Evolutionary conservation across 305 asterid genomes (phyloP).

Genomic region (Fraxinus nigra): DNA sequence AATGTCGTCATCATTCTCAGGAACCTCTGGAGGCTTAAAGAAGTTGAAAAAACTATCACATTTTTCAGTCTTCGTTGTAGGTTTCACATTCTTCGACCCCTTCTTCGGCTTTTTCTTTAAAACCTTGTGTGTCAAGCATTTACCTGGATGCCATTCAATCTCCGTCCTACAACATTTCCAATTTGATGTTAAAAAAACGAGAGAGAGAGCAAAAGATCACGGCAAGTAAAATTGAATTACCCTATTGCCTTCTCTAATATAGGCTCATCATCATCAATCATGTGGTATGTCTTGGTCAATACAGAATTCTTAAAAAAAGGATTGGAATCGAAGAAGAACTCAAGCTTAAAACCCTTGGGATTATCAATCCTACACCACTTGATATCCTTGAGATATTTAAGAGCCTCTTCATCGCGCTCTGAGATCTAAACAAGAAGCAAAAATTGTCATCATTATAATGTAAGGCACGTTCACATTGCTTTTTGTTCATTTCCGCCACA

Average conservation of each 20-base stretch:
- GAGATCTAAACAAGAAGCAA: slow-evolving; percentile 42
- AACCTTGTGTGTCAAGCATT: slow-evolving; percentile 59
- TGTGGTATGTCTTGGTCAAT: slow-evolving; percentile 68
- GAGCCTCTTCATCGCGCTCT: slow-evolving; percentile 73
- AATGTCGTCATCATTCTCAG: slow-evolving; percentile 62
- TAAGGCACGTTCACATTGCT: not conserved
- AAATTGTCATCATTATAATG: slow-evolving; percentile 12
- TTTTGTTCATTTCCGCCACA: not conserved
- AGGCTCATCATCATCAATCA: slow-evolving; percentile 77
- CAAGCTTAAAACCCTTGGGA: slow-evolving; percentile 86
- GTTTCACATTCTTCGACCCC: slow-evolving; percentile 56
- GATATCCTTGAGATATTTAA: slow-evolving; percentile 65
- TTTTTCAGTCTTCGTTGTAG: slow-evolving; percentile 34
- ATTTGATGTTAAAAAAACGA: not conserved
- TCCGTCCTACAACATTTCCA: slow-evolving; percentile 42
- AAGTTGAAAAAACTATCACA: not conserved
- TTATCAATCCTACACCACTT: slow-evolving; percentile 61
- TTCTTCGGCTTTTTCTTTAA: slow-evolving; percentile 68
- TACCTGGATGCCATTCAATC: slow-evolving; percentile 64
- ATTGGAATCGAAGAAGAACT: slow-evolving; percentile 63
- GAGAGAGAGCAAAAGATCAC: not conserved
- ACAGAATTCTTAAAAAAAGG: slow-evolving; percentile 70
- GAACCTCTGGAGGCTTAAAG: slow-evolving; percentile 51
- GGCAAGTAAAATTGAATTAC: slow-evolving; percentile 28
- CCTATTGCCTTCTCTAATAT: slow-evolving; percentile 78